A percentile compares a stretch with the other conserved stretches of the same genome.
These are phyloP conservation scores for Eucalyptus leucophloia DNA, from an alignment of 345 rosid species.

Conservation along the genomic window DNA sequence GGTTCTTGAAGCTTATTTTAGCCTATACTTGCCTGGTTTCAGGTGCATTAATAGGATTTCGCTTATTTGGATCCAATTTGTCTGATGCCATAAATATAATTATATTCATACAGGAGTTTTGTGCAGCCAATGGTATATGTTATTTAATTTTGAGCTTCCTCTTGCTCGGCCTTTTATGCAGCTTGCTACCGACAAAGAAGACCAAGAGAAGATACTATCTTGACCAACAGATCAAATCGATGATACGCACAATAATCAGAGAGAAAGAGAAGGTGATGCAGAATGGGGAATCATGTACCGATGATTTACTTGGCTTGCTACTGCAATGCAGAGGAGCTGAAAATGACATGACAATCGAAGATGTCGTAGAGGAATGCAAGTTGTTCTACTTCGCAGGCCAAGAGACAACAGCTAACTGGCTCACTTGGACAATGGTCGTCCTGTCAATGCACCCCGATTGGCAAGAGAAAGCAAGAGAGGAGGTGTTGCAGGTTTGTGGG, in stretches of 20 bases:
- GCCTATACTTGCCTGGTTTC: conserved; percentile 36
- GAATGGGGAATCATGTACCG: conserved; percentile 1
- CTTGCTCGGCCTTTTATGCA: not conserved
- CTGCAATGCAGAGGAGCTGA: conserved; percentile 5
- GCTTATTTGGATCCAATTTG: not conserved
- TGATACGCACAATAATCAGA: conserved; percentile 9
- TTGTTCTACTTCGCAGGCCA: conserved; percentile 44
- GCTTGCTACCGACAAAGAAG: conserved; percentile 39
- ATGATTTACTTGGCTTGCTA: conserved; percentile 31
- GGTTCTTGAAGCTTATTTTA: conserved; percentile 21
- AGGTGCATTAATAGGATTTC: conserved; percentile 6
- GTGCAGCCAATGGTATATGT: not conserved
- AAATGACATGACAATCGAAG: conserved; percentile 9
- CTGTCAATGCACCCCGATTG: conserved; percentile 39
- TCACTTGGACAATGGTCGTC: conserved; percentile 36
- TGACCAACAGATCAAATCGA: conserved; percentile 15
- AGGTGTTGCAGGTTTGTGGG: conserved; percentile 23
- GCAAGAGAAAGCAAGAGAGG: conserved; percentile 47
- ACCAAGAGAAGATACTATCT: conserved; percentile 22
- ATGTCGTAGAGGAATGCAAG: conserved; percentile 49
- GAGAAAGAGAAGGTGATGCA: conserved; percentile 14
- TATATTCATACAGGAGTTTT: not conserved
- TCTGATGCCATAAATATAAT: not conserved
- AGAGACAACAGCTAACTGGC: conserved; percentile 39
- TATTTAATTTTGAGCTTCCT: not conserved